A percentile compares a stretch with the other conserved stretches of the same genome.
Evolutionary conservation across 768 basidiomycete genomes (phyloP).

Genomic region (Suillus alpinus): DNA sequence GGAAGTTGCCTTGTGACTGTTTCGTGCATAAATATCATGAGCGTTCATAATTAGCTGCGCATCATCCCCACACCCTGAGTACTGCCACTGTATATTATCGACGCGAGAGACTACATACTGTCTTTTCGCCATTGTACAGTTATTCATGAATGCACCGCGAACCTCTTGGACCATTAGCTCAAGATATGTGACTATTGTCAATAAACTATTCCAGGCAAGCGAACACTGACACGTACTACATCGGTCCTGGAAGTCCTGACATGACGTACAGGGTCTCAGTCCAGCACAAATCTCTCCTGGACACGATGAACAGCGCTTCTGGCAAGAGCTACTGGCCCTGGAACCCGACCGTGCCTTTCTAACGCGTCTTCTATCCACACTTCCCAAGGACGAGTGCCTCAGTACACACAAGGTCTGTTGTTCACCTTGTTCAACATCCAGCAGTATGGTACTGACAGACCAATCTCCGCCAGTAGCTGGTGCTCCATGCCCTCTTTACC

Average conservation of each 20-base stretch:
- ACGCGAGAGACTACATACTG: not conserved
- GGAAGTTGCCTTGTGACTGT: not conserved
- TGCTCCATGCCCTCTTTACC: conserved; percentile 45
- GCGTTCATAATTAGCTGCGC: not conserved
- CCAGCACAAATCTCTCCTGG: conserved; percentile 44
- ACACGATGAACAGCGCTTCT: conserved; percentile 46
- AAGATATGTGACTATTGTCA: conserved; percentile 46
- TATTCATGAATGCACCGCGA: conserved; percentile 17
- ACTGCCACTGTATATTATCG: not conserved
- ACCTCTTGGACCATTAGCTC: conserved; percentile 34
- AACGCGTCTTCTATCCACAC: conserved; percentile 33
- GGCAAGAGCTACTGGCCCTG: conserved; percentile 49
- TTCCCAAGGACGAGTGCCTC: conserved; percentile 51
- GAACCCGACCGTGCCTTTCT: conserved; percentile 51
- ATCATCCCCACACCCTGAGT: not conserved
- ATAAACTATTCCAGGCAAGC: conserved; percentile 45
- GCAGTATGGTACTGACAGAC: not conserved
- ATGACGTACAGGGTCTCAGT: conserved; percentile 35
- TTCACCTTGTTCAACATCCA: not conserved
- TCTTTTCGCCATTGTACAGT: not conserved
- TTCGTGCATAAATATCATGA: not conserved
- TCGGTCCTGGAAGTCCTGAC: conserved; percentile 1
- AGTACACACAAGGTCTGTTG: conserved; percentile 47
- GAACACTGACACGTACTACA: not conserved
- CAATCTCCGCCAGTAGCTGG: conserved; percentile 42